Base-by-base conservation (phyloP, 192 early-diverging fungal genomes). In the Coemansia sp. region DNA sequence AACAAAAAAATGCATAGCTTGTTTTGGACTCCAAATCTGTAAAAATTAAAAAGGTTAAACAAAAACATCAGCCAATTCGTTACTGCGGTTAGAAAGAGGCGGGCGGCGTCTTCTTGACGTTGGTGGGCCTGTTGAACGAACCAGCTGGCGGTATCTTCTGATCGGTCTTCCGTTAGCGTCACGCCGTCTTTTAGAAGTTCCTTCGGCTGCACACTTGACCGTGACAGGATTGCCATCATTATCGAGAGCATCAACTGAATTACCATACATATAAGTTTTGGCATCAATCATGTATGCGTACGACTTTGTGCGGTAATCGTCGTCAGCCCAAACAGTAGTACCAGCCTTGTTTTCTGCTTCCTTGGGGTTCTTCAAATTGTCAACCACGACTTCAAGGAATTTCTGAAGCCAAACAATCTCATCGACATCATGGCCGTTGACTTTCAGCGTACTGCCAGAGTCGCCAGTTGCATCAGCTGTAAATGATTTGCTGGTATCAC, bases 251-350 rank as follows among this genome's bases (percentile, higher is more conserved):
- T 57, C 72, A 19, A 84, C 57, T 0, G 64, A 59, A 0, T 53
- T 68, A 4, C 35, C 57, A 69, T 73, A 83, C 23, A 66, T 70
- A 47, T 55, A 66, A 47, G 74, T 43, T 0, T 48, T 53, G 24
- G 69, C 65, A 10, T 66, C 41, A 14, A 82, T 17, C 5, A 64
- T 62, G 58, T 79, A 66, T 15, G 70, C 37, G 67, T 82, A 86
- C 8, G 79, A 84, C 50, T 77, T 67, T 25, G 83, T 75, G 11
- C 85, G 72, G 41, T 74, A 72, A 5, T 60, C 22, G n/a, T 72
- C 73, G 19, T 64, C 45, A 6, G 73, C 70, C 85, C 85, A 86
- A 25, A 64, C 71, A 22, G 59, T 57, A 19, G 62, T 57, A 10
- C 63, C 70, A 17, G 59, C 70, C 11, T 68, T 60, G 38, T 77